Percentiles rank a stretch among this genome's conserved stretches.
phyloP scores from a whole-genome alignment of 2,329 filamentous ascomycete genomes.

The Trichoderma hamatum region DNA sequence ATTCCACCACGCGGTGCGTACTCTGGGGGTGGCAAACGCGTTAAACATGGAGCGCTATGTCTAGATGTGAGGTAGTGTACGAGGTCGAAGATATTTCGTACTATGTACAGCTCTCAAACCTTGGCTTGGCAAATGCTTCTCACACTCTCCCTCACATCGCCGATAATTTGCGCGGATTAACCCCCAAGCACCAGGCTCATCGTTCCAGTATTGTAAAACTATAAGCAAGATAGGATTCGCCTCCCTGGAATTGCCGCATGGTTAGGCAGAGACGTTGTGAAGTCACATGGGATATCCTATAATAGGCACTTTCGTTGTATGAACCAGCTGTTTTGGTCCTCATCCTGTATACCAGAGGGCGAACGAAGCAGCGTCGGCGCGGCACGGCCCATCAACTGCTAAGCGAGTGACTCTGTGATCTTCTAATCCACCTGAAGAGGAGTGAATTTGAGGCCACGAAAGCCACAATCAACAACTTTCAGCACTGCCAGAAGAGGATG shows the following conservation, averaged over 20 bases:
- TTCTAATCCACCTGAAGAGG: not conserved
- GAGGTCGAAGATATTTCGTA: not conserved
- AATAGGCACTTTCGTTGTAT: not conserved
- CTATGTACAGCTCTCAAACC: too few relatives aligned
- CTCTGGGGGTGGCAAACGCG: not conserved
- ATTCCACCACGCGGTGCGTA: not conserved
- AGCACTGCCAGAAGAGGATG: not conserved
- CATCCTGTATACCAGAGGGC: not conserved
- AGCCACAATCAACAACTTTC: not conserved
- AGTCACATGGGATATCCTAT: not conserved
- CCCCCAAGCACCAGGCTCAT: not conserved
- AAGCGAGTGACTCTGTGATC: not conserved
- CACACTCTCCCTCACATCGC: not conserved
- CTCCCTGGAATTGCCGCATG: not conserved
- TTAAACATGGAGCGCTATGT: not conserved
- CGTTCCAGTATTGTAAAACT: not conserved
- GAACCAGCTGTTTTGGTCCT: not conserved
- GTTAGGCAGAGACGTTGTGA: not conserved
- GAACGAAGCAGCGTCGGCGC: conserved; percentile 10
- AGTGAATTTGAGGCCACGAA: not conserved
- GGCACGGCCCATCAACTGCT: conserved; percentile 14
- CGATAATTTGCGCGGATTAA: not conserved
- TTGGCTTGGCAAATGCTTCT: not conserved
- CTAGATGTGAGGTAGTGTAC: not conserved
- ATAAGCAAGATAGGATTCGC: not conserved